Evolutionary conservation across 192 early-diverging fungal genomes (phyloP), one percentile per base, ranked within the genome.

Genomic region (Coemansia sp.): DNA sequence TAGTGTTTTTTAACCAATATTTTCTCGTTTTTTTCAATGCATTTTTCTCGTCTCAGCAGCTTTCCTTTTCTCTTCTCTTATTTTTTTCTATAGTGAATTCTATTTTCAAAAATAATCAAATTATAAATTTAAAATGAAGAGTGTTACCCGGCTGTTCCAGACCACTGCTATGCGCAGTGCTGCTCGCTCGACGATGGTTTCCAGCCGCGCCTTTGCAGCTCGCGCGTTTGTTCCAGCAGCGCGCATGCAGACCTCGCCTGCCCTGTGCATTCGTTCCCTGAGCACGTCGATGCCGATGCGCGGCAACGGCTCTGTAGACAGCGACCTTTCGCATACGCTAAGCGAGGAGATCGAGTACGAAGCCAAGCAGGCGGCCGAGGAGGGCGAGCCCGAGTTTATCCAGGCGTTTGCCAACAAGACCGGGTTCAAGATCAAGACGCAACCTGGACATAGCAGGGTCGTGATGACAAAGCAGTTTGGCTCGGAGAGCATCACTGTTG

Each of bases 401-500:
- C 81, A 88, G 67, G 81, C 84, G 35, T 96, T 94, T 69, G 61
- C 85, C 58, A 69, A 85, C 34, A 68, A 77, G 55, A 86, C 86
- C 27, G 74, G 78, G 2, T 88, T 87, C 74, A 84, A 86, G 86
- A 84, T 98, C 78, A 86, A 91, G 62, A 90, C 95, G 70, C 85
- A 86, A 67, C 19, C 81, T 13, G 93, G 92, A 35, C 67, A 82
- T 4, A 91, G 91, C 72, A 88, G 91, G 77, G 90, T 98, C 28
- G 62, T 67, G 27, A 70, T 98, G 65, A 85, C 87, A 18, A 85
- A 93, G 70, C 89, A 86, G 58, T 95, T 94, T 78, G 94, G 93
- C 47, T 90, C 86, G 71, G 96, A 98, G 81, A 89, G 85, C 48
- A 92, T 98, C 74, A 87, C 89, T n/a, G 84, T 93, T 55, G 67